These are phyloP conservation scores for Eucalyptus pauciflora DNA, from an alignment of 345 rosid species.

Conservation along the genomic window DNA sequence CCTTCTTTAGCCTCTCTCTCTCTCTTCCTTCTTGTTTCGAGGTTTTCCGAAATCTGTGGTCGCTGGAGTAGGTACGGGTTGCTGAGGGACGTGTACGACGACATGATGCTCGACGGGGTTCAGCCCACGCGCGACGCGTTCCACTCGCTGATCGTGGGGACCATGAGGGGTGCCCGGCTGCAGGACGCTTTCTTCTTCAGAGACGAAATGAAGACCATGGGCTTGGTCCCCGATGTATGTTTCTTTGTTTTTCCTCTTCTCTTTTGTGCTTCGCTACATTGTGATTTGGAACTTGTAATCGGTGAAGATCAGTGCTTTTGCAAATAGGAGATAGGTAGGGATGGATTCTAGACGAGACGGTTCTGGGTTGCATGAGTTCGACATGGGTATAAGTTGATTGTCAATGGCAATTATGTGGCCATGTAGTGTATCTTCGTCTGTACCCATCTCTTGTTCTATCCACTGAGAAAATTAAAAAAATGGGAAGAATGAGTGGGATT, in stretches of 20 bases:
- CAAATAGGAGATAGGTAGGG: not conserved
- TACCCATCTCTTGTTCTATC: not conserved
- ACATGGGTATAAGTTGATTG: not conserved
- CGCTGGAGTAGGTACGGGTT: constrained; percentile 28
- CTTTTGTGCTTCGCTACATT: not conserved
- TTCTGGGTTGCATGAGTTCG: not conserved
- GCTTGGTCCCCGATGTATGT: constrained; percentile 86
- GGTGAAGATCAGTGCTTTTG: not conserved
- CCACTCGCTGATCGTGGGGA: constrained; percentile 70
- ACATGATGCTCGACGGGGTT: constrained; percentile 91
- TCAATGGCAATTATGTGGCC: not conserved
- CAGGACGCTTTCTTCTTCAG: constrained; percentile 77
- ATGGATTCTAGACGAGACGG: not conserved
- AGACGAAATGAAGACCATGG: constrained; percentile 82
- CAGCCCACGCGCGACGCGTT: constrained; percentile 72
- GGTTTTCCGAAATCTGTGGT: not conserved
- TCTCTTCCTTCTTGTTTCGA: not conserved
- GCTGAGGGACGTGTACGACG: constrained; percentile 81
- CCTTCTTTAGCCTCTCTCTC: not conserved
- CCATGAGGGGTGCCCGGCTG: constrained; percentile 83
- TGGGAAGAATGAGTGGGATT: not conserved
- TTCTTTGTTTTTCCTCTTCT: not conserved
- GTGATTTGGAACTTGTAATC: not conserved
- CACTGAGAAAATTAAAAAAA: not conserved
- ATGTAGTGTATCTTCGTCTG: not conserved